Evolutionary conservation across 495 filamentous ascomycete genomes (phyloP).

Genomic region (Penicillium flavigenum): DNA sequence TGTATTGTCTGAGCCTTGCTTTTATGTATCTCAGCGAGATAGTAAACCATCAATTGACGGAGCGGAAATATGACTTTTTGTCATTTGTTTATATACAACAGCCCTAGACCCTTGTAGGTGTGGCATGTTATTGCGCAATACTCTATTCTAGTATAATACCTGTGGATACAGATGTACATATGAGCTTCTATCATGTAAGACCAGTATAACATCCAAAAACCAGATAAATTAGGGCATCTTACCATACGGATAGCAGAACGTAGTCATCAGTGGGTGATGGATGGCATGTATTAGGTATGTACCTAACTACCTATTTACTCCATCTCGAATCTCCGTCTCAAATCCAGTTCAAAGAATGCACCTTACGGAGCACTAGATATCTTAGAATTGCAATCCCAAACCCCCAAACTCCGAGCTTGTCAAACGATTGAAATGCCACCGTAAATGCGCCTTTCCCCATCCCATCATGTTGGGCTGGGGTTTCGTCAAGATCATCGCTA

Average conservation of each 20-base stretch:
- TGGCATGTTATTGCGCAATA: too few relatives aligned
- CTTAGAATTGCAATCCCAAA: not conserved
- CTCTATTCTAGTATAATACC: too few relatives aligned
- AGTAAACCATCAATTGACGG: not conserved
- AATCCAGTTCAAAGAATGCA: not conserved
- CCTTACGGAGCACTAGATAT: not conserved
- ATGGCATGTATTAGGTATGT: not conserved
- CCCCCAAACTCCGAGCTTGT: not conserved
- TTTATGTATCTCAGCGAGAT: not conserved
- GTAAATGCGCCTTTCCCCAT: not conserved
- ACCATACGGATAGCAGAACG: not conserved
- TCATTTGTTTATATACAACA: not conserved
- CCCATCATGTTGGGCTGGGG: not conserved
- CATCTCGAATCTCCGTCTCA: not conserved
- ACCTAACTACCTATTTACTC: not conserved
- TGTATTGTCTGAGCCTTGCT: not conserved
- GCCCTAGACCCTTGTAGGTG: not conserved
- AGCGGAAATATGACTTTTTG: not conserved
- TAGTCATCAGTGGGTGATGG: not conserved
- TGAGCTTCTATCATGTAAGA: too few relatives aligned
- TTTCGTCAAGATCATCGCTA: slow-evolving; percentile 5
- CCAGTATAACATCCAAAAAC: not conserved
- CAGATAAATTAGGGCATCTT: not conserved
- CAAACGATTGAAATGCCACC: not conserved
- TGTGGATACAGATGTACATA: too few relatives aligned